These are phyloP conservation scores for Primulina tabacum DNA, from an alignment of 257 asterid species.

Conservation along the genomic window DNA sequence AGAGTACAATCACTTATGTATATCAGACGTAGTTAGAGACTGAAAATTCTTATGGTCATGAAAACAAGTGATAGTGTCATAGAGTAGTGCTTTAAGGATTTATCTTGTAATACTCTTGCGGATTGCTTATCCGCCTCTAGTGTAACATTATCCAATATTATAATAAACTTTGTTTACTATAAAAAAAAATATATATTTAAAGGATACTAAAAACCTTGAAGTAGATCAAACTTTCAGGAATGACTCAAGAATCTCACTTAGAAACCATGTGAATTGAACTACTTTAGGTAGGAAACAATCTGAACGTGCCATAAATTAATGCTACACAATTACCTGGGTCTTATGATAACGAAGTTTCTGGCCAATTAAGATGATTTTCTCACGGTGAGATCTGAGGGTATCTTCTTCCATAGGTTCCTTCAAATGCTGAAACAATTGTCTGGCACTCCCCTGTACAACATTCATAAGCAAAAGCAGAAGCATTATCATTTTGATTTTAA, in stretches of 20 bases:
- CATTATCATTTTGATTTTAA: slow-evolving; percentile 12
- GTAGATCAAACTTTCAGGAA: neutral
- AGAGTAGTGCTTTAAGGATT: too few relatives aligned
- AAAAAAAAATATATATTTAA: too few relatives aligned
- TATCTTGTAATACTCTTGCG: too few relatives aligned
- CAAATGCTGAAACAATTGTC: slow-evolving; percentile 88
- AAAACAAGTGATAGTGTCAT: too few relatives aligned
- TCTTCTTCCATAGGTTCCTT: slow-evolving; percentile 99
- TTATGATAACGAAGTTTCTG: slow-evolving; percentile 55
- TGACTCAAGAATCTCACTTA: slow-evolving; percentile 2
- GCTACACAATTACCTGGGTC: slow-evolving; percentile 54
- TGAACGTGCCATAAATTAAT: slow-evolving; percentile 15
- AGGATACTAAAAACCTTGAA: neutral
- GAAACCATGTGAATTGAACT: neutral
- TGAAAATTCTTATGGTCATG: too few relatives aligned
- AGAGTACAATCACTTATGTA: too few relatives aligned
- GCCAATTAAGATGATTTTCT: slow-evolving; percentile 68
- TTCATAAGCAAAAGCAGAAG: slow-evolving; percentile 22
- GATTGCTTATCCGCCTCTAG: too few relatives aligned
- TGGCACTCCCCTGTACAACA: slow-evolving; percentile 85
- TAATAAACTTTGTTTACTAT: too few relatives aligned
- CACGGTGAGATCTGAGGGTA: slow-evolving; percentile 85
- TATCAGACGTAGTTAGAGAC: too few relatives aligned
- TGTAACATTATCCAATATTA: too few relatives aligned
- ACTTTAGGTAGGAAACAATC: neutral